These are phyloP conservation scores for Zygosaccharomyces siamensis DNA, from an alignment of 805 yeast genomes.

Conservation along the genomic window DNA sequence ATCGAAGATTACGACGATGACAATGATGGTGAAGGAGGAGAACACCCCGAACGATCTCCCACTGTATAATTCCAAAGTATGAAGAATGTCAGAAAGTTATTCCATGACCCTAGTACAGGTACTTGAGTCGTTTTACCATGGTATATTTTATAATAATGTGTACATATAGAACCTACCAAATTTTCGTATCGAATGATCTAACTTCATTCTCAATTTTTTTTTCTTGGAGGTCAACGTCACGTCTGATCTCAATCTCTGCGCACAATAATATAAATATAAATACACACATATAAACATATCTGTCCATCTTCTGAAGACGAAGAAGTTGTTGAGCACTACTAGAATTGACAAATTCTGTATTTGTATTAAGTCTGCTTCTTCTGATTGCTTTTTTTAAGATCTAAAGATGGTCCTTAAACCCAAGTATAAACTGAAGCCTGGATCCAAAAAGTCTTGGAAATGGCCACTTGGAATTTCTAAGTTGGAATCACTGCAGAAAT, in stretches of 20 bases:
- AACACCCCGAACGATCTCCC: background rate
- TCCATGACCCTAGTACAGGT: background rate
- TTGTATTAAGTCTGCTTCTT: slow-evolving; percentile 13
- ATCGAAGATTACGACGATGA: slow-evolving; percentile 20
- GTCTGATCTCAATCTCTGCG: background rate
- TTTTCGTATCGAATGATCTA: no score
- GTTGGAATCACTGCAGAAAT: background rate
- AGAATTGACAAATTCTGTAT: background rate
- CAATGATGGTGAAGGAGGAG: slow-evolving; percentile 6
- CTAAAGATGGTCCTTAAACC: slow-evolving; percentile 30
- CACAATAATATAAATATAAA: background rate
- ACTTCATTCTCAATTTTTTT: background rate
- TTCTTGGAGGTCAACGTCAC: background rate
- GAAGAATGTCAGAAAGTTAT: background rate
- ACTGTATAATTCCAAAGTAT: background rate
- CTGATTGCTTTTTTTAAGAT: slow-evolving; percentile 16
- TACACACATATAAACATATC: background rate
- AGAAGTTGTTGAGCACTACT: background rate
- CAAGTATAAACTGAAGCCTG: slow-evolving; percentile 21
- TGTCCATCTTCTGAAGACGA: background rate
- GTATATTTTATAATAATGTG: no score
- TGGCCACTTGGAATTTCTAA: slow-evolving; percentile 6
- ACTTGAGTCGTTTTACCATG: background rate
- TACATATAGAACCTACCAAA: no score
- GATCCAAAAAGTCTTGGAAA: slow-evolving; percentile 9